Evolutionary conservation across 108 stramenopile genomes (phyloP), one percentile per base, ranked within the genome.

Genomic region (Nitzschia sp.): DNA sequence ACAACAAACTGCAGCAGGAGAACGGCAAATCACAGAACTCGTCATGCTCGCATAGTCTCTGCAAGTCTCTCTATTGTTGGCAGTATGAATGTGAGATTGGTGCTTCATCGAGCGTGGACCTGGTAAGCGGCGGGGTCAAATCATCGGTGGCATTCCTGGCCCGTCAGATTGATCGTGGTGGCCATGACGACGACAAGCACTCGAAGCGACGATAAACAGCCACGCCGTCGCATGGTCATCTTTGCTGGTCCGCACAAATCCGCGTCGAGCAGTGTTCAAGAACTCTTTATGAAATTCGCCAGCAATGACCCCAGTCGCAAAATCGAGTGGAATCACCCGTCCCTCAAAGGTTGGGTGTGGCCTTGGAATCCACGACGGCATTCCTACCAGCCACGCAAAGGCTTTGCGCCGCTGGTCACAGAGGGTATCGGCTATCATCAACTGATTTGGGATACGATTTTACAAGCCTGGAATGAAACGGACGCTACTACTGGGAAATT

Each of bases 231-330:
- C 9, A 45, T 70, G 59, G 69, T 70, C 9, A 31, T 76, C 8
- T 62, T 77, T 42, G 69, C 61, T 2, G 76, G 76, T 13, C 76
- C 76, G 18, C 76, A 69, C 48, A 60, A 68, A 0, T 64, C 76
- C 2, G 76, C 69, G 3, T 57, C 64, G 13, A 47, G 69, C 19
- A 66, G 64, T 42, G 67, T 77, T 18, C 67, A 69, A 47, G 76
- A 77, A 48, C 63, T 77, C 46, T 77, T 77, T 30, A 46, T 54
- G 46, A 45, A 38, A n/a, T 55, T 70, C 58, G 68, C 69, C 1
- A 5, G 49, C 0, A 56, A 42, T 45, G 28, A 31, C 0, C 36
- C 33, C 24, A 38, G 38, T 25, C n/a, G 62, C 26, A 29, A 30
- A 15, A 46, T 19, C 5, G 1, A 28, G 1, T 23, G 21, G n/a